Evolutionary conservation across 2,329 filamentous ascomycete species (phyloP), one percentile per base, ranked within the genome.

Genomic region (Neurospora sp.): DNA sequence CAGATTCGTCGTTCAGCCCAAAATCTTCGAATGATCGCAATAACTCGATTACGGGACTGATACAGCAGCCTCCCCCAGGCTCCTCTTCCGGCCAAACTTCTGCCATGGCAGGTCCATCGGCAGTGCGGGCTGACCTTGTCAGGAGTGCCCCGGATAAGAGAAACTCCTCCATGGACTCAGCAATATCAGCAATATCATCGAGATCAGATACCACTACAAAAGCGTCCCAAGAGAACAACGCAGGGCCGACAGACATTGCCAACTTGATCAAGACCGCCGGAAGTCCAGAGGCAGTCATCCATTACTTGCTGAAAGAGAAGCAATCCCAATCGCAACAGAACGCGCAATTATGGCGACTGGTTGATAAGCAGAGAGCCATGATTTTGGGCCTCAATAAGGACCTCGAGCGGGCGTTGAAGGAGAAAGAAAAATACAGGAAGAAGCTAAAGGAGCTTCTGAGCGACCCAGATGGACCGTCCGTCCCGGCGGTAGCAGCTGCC

Each of bases 301-400:
- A 93, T 74, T 92, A 96, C 76, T 83, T 99, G 67, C 82, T 97
- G 73, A 96, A 92, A 78, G 96, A 99, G 78, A 98, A 97, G 79
- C 89, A 95, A 73, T 91, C 92, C 67, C 91, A 93, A 69, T 88
- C 92, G 5, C 91, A 92, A 74, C 96, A 98, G 77, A 98, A 98
- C 78, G 85, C 90, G 19, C 95, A 99, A 79, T 82, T 99, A 76
- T 99, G 96, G 96, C 90, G 93, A 67, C 82, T 99, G 66, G 93
- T 99, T 67, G 95, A 98, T 79, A 98, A 99, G 82, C 96, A 99
- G 80, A 87, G 95, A 72, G 89, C 93, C 17, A 94, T 99, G 89
- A 93, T 99, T 69, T 81, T 97, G 23, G 95, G 94, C 8, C 84
- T 99, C 72, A 97, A 98, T 77, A 97, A 96, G 79, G 96, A 99